These are phyloP conservation scores for Boletales sp. DNA, from an alignment of 768 basidiomycete species.

Conservation along the genomic window DNA sequence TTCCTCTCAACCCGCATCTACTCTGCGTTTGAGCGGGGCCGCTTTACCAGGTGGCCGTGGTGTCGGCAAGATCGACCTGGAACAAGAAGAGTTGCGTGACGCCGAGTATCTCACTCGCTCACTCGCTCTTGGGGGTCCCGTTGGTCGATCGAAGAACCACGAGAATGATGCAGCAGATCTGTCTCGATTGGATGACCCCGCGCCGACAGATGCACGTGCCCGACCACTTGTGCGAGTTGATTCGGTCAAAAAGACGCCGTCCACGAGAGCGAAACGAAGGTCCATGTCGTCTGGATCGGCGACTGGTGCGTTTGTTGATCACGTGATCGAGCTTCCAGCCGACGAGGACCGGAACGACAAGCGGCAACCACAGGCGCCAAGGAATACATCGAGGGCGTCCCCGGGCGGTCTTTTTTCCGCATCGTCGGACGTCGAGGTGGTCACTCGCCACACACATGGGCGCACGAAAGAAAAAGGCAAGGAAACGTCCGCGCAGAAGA, in stretches of 20 bases:
- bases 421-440: not conserved
- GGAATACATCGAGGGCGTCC: not conserved
- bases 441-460: not conserved
- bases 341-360: slow-evolving; percentile 15
- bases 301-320: slow-evolving; percentile 16
- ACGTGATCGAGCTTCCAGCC: slow-evolving; percentile 19
- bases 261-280: not conserved
- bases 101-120: slow-evolving; percentile 6
- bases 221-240: slow-evolving; percentile 5
- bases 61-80: slow-evolving; percentile 20
- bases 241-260: slow-evolving; percentile 9
- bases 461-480: not conserved
- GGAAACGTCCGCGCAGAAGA: not conserved
- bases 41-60: slow-evolving; percentile 30
- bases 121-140: not conserved
- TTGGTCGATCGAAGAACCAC: not conserved
- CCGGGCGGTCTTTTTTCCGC: not conserved
- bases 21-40: slow-evolving; percentile 13
- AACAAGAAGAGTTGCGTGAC: slow-evolving; percentile 22
- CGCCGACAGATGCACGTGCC: not conserved
- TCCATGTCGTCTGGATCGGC: not conserved
- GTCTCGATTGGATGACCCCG: not conserved
- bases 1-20: slow-evolving; percentile 6
- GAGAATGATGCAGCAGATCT: slow-evolving; percentile 1
- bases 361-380: not conserved